Conservation (phyloP, 768 basidiomycete species). For the Mycena leptocephala region DNA sequence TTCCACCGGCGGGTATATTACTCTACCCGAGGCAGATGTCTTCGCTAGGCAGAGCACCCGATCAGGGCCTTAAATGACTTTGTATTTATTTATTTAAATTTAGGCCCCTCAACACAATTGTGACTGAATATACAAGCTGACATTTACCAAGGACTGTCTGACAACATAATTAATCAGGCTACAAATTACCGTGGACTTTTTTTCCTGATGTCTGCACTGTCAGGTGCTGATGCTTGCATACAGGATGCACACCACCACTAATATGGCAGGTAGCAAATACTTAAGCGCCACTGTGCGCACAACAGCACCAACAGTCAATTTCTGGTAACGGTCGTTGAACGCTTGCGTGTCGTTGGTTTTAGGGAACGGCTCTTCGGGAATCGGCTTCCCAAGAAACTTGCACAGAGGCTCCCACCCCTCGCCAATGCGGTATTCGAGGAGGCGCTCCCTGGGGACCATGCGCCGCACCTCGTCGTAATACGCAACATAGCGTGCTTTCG, state of each 20-base stretch:
- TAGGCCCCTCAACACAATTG: background rate
- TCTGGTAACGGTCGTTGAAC: background rate
- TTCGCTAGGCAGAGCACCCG: no score
- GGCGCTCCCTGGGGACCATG: conserved; percentile 12
- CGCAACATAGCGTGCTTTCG: conserved; percentile 3
- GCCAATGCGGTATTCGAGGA: conserved; percentile 22
- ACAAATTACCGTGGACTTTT: background rate
- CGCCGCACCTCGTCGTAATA: conserved; percentile 14
- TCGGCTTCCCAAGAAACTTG: conserved; percentile 16
- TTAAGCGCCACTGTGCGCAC: conserved; percentile 5
- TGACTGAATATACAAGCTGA: background rate
- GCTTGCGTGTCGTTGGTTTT: conserved; percentile 18
- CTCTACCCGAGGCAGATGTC: no score
- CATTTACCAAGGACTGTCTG: background rate
- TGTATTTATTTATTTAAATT: no score
- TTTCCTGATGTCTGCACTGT: background rate
- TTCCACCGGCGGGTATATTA: no score
- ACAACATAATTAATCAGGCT: background rate
- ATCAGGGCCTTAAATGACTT: no score
- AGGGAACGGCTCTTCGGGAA: conserved; percentile 12
- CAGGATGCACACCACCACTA: conserved; percentile 9
- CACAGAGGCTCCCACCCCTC: conserved; percentile 25
- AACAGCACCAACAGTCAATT: conserved; percentile 1
- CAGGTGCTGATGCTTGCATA: conserved; percentile 4
- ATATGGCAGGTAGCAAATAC: conserved; percentile 9